Percentiles rank a stretch among this genome's conserved stretches.
Evolutionary conservation across 768 basidiomycete genomes (phyloP).

Genomic region (Termitomyces sp.): DNA sequence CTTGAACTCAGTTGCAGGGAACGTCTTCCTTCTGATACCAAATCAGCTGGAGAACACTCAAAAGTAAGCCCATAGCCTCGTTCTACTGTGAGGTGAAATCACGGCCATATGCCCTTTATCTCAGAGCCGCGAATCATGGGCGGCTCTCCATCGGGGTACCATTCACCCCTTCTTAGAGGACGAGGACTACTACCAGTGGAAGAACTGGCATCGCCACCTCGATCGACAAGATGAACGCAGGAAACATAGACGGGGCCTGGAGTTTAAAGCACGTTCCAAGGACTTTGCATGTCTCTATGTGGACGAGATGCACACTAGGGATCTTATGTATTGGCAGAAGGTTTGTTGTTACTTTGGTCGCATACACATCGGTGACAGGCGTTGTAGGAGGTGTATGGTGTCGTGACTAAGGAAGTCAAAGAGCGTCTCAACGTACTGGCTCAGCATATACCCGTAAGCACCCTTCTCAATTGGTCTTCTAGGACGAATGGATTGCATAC

Average conservation of each 20-base stretch:
- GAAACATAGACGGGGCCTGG: slow-evolving; percentile 23
- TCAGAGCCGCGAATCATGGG: slow-evolving; percentile 42
- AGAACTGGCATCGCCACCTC: slow-evolving; percentile 37
- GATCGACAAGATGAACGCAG: slow-evolving; percentile 30
- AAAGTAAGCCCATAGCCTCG: slow-evolving; percentile 19
- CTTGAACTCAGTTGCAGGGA: slow-evolving; percentile 35
- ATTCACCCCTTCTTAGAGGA: slow-evolving; percentile 33
- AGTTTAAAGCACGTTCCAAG: slow-evolving; percentile 25
- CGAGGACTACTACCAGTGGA: slow-evolving; percentile 37
- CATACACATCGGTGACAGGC: background rate
- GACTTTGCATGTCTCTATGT: slow-evolving; percentile 28
- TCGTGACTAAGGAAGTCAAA: slow-evolving; percentile 20
- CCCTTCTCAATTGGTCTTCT: background rate
- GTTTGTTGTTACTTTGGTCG: slow-evolving; percentile 8
- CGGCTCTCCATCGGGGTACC: slow-evolving; percentile 29
- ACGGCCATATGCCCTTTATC: background rate
- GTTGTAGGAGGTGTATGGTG: slow-evolving; percentile 27
- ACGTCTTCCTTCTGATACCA: slow-evolving; percentile 24
- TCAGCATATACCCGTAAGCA: slow-evolving; percentile 24
- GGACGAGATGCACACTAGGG: slow-evolving; percentile 29
- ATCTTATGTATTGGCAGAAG: slow-evolving; percentile 29
- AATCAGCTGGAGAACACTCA: slow-evolving; percentile 32
- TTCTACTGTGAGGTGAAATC: background rate
- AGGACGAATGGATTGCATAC: background rate
- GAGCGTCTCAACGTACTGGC: slow-evolving; percentile 23